Percentiles rank a stretch among this genome's conserved stretches.
Evolutionary conservation across 106 monocot genomes (phyloP).

Genomic region (Vanilla planifolia): DNA sequence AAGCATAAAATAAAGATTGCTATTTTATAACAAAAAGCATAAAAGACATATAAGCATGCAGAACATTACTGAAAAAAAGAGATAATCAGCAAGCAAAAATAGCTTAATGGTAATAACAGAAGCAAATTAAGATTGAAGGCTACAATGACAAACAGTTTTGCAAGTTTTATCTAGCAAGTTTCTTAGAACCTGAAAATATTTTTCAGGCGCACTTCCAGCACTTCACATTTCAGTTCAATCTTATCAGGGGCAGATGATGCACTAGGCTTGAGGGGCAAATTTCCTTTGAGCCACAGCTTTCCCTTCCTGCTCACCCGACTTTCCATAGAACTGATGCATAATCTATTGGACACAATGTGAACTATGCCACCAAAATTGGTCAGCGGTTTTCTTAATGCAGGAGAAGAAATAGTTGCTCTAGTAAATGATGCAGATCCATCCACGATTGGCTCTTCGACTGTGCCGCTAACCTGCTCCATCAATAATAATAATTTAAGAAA

Average conservation of each 20-base stretch:
- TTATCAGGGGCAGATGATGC: conserved; percentile 65
- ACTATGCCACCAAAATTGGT: conserved; percentile 87
- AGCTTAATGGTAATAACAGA: no score
- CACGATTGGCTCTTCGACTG: conserved; percentile 81
- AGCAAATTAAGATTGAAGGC: no score
- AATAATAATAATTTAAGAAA: not conserved
- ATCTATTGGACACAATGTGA: conserved; percentile 67
- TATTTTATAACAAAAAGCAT: no score
- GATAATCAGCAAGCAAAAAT: no score
- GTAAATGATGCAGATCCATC: conserved; percentile 98
- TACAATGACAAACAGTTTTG: not conserved
- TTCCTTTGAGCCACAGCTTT: conserved; percentile 81
- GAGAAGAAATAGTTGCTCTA: conserved; percentile 86
- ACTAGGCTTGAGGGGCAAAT: conserved; percentile 73
- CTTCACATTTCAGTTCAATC: conserved; percentile 93
- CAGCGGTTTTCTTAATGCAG: conserved; percentile 73
- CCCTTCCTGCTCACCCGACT: conserved; percentile 88
- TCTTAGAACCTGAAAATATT: conserved; percentile 70
- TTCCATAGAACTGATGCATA: conserved; percentile 90
- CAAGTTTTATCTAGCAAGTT: not conserved
- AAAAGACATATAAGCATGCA: no score
- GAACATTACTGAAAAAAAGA: no score
- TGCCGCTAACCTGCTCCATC: conserved; percentile 76
- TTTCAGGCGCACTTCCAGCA: conserved; percentile 87
- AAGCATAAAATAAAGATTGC: no score